Evolutionary conservation across 306 rosid genomes (phyloP), one percentile per base, ranked within the genome.

Genomic region (Glycine latifolia): DNA sequence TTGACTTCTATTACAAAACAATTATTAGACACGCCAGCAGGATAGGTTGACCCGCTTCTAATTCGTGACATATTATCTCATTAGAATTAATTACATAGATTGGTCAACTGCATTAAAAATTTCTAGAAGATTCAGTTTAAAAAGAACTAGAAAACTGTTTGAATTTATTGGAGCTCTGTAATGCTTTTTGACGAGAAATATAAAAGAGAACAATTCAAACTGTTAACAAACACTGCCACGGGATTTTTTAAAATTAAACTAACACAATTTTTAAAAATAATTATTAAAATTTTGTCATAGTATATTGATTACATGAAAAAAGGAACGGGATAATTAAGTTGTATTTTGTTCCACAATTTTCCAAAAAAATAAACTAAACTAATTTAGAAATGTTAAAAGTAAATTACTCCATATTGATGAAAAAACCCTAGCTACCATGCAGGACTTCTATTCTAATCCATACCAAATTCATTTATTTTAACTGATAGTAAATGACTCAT

Each of bases 11-110:
- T 60, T 10, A 3, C 41, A 56, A 39, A 41, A 35, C 33, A 73
- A 58, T 20, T 59, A 59, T 20, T 20, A 69, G 46, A 13, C 80
- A 60, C 70, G 48, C 1, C 31, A 1, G 37, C 6, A 61, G 35
- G 60, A 76, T 61, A 60, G 60, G 60, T 26, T 76, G 59, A 61
- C 70, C 71, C 49, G 71, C 26, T 60, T 55, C 26, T 43, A 33
- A 33, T 62, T 41, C 54, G 31, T 26, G 31, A 26, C 31, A 10
- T 37, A 12, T 12, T 13, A 4, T 35, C 69, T 9, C 50, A 35
- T 52, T 43, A 73, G 37, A 15, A 73, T 37, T 39, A 37, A 37
- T 37, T 37, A 37, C 46, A 55, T 15, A 15, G 16, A 55, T 6
- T 56, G 43, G 43, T 26, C 44, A 31, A 61, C 10, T 60, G 63